phyloP scores from a whole-genome alignment of 73 alveolate species.

The Tetrahymena thermophila region DNA sequence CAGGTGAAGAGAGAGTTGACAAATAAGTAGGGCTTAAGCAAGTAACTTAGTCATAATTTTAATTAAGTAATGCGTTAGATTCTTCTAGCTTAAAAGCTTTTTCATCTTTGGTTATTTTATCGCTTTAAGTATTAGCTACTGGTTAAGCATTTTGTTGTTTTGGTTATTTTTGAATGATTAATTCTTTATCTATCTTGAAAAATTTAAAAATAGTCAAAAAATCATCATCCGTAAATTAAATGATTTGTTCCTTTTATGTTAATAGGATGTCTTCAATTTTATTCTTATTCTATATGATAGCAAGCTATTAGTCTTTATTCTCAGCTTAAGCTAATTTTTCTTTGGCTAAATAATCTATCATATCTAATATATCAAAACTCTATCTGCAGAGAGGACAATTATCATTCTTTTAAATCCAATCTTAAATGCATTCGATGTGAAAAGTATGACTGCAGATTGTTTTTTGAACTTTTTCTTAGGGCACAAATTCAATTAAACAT shows the following conservation, averaged over 20 bases:
- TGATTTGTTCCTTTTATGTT: not conserved
- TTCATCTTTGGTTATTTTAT: not conserved
- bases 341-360: not conserved
- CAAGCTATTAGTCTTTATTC: not conserved
- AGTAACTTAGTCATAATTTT: not conserved
- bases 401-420: not conserved
- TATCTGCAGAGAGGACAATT: not conserved
- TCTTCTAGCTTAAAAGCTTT: not conserved
- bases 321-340: not conserved
- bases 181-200: not conserved
- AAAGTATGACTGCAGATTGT: not conserved
- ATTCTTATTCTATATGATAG: not conserved
- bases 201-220: not conserved
- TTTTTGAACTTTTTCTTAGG: not conserved
- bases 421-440: not conserved
- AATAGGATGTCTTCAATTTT: not conserved
- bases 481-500: not conserved
- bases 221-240: not conserved
- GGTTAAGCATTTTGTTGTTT: no score
- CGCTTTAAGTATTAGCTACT: not conserved
- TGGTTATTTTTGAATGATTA: not conserved
- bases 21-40: not conserved
- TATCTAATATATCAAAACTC: not conserved
- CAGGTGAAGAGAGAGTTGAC: not conserved
- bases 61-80: not conserved